These are phyloP conservation scores for Amborella trichopoda DNA, from an alignment of 164 flowering plant species.

Conservation along the genomic window DNA sequence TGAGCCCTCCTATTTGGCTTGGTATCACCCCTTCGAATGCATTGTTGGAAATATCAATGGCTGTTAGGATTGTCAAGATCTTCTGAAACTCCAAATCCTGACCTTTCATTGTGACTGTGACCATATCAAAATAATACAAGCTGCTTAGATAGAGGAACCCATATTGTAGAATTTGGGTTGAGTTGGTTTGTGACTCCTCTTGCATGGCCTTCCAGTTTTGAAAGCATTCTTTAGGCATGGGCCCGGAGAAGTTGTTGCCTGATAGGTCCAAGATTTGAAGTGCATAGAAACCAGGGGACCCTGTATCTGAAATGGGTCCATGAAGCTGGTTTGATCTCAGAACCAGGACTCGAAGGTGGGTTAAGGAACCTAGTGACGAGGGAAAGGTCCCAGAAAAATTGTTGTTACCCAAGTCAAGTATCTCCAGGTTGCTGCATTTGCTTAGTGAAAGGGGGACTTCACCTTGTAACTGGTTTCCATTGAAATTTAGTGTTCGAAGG, in stretches of 20 bases:
- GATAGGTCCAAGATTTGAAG: constrained; percentile 51
- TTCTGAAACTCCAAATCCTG: not conserved
- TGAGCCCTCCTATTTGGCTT: not conserved
- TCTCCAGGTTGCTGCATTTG: constrained; percentile 32
- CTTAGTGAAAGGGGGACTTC: constrained; percentile 30
- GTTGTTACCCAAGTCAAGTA: constrained; percentile 37
- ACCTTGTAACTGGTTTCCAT: constrained; percentile 26
- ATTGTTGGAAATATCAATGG: not conserved
- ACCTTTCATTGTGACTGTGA: not conserved
- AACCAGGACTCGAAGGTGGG: constrained; percentile 34
- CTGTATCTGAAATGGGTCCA: constrained; percentile 16
- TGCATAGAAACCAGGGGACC: constrained; percentile 13
- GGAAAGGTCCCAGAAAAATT: constrained; percentile 29
- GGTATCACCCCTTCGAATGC: not conserved
- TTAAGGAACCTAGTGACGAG: constrained; percentile 17
- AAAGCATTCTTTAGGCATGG: constrained; percentile 9
- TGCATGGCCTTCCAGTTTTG: constrained; percentile 29
- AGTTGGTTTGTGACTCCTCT: constrained; percentile 3
- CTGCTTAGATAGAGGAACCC: not conserved
- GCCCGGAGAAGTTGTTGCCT: constrained; percentile 33
- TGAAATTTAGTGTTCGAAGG: constrained; percentile 32
- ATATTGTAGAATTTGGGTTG: not conserved
- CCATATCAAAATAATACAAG: not conserved
- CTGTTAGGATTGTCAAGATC: not conserved
- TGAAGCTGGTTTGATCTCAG: constrained; percentile 29